These are phyloP conservation scores for Nannochloris sp. DNA, from an alignment of 139 green algal genomes.

Conservation along the genomic window DNA sequence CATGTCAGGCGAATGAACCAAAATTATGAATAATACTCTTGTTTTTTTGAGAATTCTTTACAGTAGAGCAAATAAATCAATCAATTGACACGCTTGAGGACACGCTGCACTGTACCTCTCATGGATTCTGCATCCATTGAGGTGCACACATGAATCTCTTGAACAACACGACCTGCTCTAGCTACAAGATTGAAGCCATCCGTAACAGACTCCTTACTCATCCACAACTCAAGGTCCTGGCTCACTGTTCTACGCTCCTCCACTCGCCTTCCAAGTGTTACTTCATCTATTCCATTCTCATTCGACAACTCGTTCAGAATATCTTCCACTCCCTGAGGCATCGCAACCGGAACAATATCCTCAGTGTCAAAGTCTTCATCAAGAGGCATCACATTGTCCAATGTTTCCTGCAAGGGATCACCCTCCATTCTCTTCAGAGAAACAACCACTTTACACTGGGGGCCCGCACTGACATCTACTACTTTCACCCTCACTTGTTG, in stretches of 20 bases:
- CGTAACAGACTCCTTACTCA: slow-evolving; percentile 27
- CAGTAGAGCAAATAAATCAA: neutral
- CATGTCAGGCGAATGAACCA: slow-evolving; percentile 1
- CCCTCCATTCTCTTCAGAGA: slow-evolving; percentile 40
- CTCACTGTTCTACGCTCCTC: slow-evolving; percentile 36
- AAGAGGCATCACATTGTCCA: slow-evolving; percentile 42
- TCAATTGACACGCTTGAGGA: slow-evolving; percentile 28
- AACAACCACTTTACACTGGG: slow-evolving; percentile 24
- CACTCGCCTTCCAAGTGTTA: slow-evolving; percentile 34
- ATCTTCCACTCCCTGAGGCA: slow-evolving; percentile 31
- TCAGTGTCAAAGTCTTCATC: slow-evolving; percentile 1
- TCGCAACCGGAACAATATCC: slow-evolving; percentile 7
- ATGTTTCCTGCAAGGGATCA: slow-evolving; percentile 41
- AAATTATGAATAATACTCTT: neutral
- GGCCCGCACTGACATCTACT: slow-evolving; percentile 6
- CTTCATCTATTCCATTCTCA: slow-evolving; percentile 26
- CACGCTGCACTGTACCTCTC: slow-evolving; percentile 28
- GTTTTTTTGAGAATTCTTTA: slow-evolving; percentile 1
- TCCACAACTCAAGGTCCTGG: slow-evolving; percentile 53
- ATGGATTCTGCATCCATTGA: slow-evolving; percentile 23
- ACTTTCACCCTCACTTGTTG: slow-evolving; percentile 26
- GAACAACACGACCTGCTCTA: slow-evolving; percentile 34
- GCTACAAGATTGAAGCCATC: slow-evolving; percentile 43
- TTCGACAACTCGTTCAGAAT: slow-evolving; percentile 27
- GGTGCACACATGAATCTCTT: slow-evolving; percentile 42